A percentile compares a stretch with the other conserved stretches of the same genome.
phyloP scores from a whole-genome alignment of 129 eudicot species.

The Mikania micrantha region DNA sequence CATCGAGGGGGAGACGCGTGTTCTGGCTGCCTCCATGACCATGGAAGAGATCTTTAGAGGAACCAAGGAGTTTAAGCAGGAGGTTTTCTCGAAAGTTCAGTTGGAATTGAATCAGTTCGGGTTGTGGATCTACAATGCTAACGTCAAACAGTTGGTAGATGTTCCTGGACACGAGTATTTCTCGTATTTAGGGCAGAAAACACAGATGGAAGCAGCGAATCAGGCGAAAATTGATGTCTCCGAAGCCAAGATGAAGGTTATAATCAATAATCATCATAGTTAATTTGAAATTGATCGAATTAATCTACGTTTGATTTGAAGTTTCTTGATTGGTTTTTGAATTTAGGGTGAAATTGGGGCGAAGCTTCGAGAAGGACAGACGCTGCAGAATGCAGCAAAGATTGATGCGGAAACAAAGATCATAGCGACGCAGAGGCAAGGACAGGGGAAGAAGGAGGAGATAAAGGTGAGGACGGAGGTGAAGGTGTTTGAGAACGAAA shows the following conservation, averaged over 20 bases:
- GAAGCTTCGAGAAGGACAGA: conserved; percentile 47
- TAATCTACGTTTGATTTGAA: not conserved
- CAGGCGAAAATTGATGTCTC: conserved; percentile 63
- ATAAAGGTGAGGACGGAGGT: conserved; percentile 47
- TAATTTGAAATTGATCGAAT: too few species aligned
- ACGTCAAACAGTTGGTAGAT: conserved; percentile 58
- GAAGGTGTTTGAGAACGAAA: conserved; percentile 47
- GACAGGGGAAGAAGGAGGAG: conserved; percentile 58
- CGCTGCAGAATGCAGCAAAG: conserved; percentile 67
- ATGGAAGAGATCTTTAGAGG: conserved; percentile 64
- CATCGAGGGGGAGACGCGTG: conserved; percentile 69
- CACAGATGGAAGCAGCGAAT: conserved; percentile 68
- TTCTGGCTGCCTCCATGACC: conserved; percentile 64
- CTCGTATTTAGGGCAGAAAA: conserved; percentile 60
- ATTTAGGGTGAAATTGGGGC: conserved; percentile 73
- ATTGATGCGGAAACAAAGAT: conserved; percentile 75
- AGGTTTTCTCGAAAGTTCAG: conserved; percentile 55
- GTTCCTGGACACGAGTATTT: conserved; percentile 67
- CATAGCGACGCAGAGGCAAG: conserved; percentile 45
- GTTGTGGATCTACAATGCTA: conserved; percentile 50
- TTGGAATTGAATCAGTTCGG: conserved; percentile 59
- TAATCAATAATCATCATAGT: not conserved
- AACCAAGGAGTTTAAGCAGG: conserved; percentile 51
- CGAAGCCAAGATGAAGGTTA: conserved; percentile 60
- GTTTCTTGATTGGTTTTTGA: not conserved